A percentile compares a stretch with the other conserved stretches of the same genome.
Conservation (phyloP, 192 early-diverging fungal genomes). For the Coemansia interrupta region DNA sequence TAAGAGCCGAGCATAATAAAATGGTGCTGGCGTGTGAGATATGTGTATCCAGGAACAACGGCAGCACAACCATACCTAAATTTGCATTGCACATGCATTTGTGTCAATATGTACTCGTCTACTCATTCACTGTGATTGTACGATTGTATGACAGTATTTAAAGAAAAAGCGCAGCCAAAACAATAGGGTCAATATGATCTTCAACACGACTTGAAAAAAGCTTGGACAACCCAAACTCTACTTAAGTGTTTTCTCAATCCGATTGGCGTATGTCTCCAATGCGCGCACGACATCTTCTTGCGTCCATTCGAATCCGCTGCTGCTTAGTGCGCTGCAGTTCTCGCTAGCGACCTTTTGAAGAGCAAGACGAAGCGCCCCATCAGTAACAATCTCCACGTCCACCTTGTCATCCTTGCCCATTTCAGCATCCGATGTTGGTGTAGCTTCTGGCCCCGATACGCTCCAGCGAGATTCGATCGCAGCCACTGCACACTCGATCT, state of each 20-base stretch:
- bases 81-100: slow-evolving; percentile 7
- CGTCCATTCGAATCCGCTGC: slow-evolving; percentile 35
- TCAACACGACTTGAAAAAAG: too few species aligned
- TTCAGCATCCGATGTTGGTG: too few species aligned
- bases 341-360: slow-evolving; percentile 26
- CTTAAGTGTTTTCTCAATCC: neutral
- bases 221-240: too few species aligned
- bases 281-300: slow-evolving; percentile 34
- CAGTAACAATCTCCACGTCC: slow-evolving; percentile 12
- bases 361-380: slow-evolving; percentile 24
- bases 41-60: too few species aligned
- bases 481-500: slow-evolving; percentile 39
- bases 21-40: too few species aligned
- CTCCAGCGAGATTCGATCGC: slow-evolving; percentile 22
- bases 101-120: neutral
- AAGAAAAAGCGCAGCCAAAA: neutral
- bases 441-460: neutral
- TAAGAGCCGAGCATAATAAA: too few species aligned
- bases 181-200: too few species aligned
- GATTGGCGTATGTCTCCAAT: slow-evolving; percentile 25
- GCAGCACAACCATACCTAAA: neutral
- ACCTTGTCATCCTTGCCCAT: slow-evolving; percentile 41
- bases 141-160: too few species aligned
- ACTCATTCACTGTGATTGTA: neutral
- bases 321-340: slow-evolving; percentile 5